phyloP scores from a whole-genome alignment of 768 basidiomycete genomes.

The Pisolithus albus region DNA sequence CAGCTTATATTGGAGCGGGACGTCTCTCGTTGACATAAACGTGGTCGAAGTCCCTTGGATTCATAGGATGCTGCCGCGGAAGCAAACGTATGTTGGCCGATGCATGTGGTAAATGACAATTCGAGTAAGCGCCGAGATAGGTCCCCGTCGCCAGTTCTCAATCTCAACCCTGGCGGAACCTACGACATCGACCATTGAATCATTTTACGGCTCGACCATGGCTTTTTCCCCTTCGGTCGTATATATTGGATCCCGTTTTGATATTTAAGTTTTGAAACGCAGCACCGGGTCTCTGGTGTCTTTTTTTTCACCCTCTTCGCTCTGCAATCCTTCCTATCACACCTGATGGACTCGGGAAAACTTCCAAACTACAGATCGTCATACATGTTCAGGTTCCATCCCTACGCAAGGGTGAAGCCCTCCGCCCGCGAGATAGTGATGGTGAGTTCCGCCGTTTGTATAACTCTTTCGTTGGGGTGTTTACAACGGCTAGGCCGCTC shows the following conservation, averaged over 20 bases:
- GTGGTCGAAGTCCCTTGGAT: too few relatives aligned
- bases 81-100: too few relatives aligned
- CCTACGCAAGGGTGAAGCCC: slow-evolving; percentile 6
- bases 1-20: too few relatives aligned
- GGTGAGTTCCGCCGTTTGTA: not conserved
- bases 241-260: not conserved
- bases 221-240: too few relatives aligned
- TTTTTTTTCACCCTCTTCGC: not conserved
- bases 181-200: not conserved
- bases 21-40: too few relatives aligned
- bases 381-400: slow-evolving; percentile 7
- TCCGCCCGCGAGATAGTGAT: slow-evolving; percentile 4
- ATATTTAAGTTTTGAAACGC: slow-evolving; percentile 1
- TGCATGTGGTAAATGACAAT: too few relatives aligned
- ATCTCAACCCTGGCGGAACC: too few relatives aligned
- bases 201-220: not conserved
- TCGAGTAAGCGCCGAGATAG: too few relatives aligned
- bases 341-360: not conserved
- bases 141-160: too few relatives aligned
- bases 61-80: too few relatives aligned
- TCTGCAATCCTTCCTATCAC: not conserved
- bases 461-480: not conserved
- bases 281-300: not conserved
- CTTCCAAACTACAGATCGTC: slow-evolving; percentile 8
- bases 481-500: not conserved